Base-by-base conservation (phyloP, 805 yeast species). In the Komagataella mondaviorum region DNA sequence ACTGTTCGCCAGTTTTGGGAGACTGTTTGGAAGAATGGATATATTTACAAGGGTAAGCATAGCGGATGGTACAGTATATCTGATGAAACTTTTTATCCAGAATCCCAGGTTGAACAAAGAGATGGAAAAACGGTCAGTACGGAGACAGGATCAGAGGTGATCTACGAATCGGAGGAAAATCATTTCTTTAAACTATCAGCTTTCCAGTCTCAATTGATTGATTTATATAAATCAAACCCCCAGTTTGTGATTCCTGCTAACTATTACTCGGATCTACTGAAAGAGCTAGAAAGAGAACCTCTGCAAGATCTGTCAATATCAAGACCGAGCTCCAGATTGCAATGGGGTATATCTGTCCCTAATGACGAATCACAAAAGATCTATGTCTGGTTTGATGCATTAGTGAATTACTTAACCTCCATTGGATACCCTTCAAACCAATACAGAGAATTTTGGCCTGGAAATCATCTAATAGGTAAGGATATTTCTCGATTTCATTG, bases 351-450 rank as follows among this genome's bases (percentile, higher is more conserved):
- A 23, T 77, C 77, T 6, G 97, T 91, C 1, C 98, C 99, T 1
- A 71, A 73, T 20, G 96, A 90, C 60, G 67, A 73, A 0, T 59
- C 81, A 0, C 98, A 91, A 62, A 83, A 76, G 48, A 81, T 93
- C 51, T 93, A 93, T 60, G 99, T 93, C 14, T 93, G 99, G 99
- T 83, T 93, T 54, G 99, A 93, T 68, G 99, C 99, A 0, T 71
- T 93, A 47, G 73, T 85, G 47, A 93, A 89, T 64, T 93, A 93
- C 61, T 51, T 88, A 4, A 86, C 97, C 1, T 75, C 88, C 1
- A 48, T 55, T 4, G 88, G 87, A 2, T 85, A 75, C 49, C 82
- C 84, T 2, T 56, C 62, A 20, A 51, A 58, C 4, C 39, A 5
- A 14, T 30, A 30, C 39, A 62, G 55, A 22, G 57, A 55, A 16